Evolutionary conservation across 1,284 basidiomycete species (phyloP).

Genomic region (Amylostereum chailletii): DNA sequence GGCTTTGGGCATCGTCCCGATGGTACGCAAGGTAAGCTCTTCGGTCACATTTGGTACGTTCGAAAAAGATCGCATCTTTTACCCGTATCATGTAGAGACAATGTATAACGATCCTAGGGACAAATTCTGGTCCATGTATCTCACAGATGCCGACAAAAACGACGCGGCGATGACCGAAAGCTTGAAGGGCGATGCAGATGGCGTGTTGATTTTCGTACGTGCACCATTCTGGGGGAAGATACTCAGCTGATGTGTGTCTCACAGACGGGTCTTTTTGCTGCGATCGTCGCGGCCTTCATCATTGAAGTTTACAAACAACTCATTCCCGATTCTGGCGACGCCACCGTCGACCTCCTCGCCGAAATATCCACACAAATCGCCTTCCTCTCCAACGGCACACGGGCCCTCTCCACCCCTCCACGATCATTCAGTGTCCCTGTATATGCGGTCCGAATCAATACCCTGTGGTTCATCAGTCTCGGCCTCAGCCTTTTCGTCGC

Average conservation of each 20-base stretch:
- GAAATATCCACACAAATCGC: conserved; percentile 9
- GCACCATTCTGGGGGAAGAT: too few species aligned
- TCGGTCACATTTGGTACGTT: too few species aligned
- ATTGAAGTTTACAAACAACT: conserved; percentile 16
- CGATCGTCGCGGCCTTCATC: conserved; percentile 18
- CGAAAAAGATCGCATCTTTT: too few species aligned
- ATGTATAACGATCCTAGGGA: not conserved
- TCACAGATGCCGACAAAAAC: not conserved
- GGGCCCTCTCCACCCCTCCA: not conserved
- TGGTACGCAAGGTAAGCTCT: too few species aligned
- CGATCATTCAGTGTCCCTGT: not conserved
- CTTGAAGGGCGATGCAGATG: conserved; percentile 9
- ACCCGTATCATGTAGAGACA: too few species aligned
- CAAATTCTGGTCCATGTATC: conserved; percentile 4
- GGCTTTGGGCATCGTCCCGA: too few species aligned
- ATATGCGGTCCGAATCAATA: not conserved
- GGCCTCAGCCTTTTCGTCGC: conserved; percentile 1
- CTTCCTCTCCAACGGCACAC: not conserved
- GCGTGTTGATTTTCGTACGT: conserved; percentile 11
- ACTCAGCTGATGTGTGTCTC: not conserved
- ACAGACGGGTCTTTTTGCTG: conserved; percentile 21
- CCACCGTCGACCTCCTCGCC: conserved; percentile 13
- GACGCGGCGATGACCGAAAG: conserved; percentile 7
- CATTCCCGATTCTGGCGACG: conserved; percentile 10
- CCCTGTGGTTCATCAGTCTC: conserved; percentile 6